Evolutionary conservation across 768 basidiomycete genomes (phyloP), one percentile per base, ranked within the genome.

Genomic region (Amanita polypyramis): DNA sequence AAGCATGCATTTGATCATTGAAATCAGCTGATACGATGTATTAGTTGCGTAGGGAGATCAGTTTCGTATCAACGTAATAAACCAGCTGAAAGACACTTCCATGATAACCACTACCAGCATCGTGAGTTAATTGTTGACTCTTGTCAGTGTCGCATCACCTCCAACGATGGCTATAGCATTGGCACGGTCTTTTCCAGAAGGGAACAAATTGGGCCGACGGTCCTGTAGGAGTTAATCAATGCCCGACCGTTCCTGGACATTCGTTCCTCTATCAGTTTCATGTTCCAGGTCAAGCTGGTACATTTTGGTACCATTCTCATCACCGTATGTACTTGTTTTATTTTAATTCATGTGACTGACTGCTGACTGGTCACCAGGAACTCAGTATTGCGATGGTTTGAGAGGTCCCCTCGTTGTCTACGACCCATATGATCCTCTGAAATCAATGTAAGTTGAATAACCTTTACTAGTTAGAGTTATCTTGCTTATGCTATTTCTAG

Each of bases 181-280:
- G 74, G 74, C 74, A 76, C 44, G 74, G 74, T 5, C 27, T 76
- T 5, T 70, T 68, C 51, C 74, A 75, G 53, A 51, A 61, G 12
- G 59, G 60, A n/a, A 62, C 65, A 10, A 49, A 35, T n/a, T 65
- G 59, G 58, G 60, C 56, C n/a, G 62, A 74, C 51, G 73, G 73
- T 63, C 49, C 61, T 7, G 55, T 60, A 1, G 51, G 59, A 39
- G 59, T 72, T 2, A 65, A 63, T 5, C 71, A 74, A 50, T 74
- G 72, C 53, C 72, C 72, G 1, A 70, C 73, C 34, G 46, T 57
- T 1, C 59, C 70, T 8, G 52, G 54, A 0, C 20, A 67, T 35
- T 66, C 62, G 3, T 74, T 72, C 57, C 49, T 63, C 8, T 75
- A 73, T 51, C 37, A 63, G 4, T 70, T 75, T 50, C 36, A 44